These are phyloP conservation scores for Tylopilus intermedius DNA, from an alignment of 768 basidiomycete species.

Conservation along the genomic window DNA sequence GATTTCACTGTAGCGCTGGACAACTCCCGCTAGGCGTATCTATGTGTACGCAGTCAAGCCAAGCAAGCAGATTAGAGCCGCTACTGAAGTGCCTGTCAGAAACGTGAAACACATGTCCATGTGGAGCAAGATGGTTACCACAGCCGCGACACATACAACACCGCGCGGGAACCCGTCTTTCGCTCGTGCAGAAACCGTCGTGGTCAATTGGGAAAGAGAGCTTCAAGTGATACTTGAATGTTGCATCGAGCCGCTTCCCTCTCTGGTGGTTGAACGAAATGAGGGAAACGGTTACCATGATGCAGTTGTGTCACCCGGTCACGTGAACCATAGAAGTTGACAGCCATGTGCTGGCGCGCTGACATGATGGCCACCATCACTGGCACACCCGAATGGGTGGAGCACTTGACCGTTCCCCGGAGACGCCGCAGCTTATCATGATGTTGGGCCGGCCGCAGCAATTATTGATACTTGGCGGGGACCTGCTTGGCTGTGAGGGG, in stretches of 20 bases:
- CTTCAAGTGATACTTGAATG: not conserved
- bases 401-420: not conserved
- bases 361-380: not conserved
- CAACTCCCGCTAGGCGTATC: no score
- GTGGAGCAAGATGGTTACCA: not conserved
- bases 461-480: not conserved
- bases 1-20: no score
- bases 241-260: no score
- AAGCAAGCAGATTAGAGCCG: no score
- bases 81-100: not conserved
- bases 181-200: not conserved
- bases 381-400: not conserved
- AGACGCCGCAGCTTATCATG: not conserved
- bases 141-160: not conserved
- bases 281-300: not conserved
- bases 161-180: not conserved
- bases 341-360: not conserved
- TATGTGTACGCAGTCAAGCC: no score
- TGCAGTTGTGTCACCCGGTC: not conserved
- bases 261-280: not conserved
- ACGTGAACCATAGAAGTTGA: not conserved
- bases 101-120: not conserved
- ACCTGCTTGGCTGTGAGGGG: not conserved
- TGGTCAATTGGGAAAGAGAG: not conserved
- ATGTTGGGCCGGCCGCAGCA: slow-evolving; percentile 5